These are phyloP conservation scores for Pseudonectria foliicola DNA, from an alignment of 2,329 filamentous ascomycete species.

Conservation along the genomic window DNA sequence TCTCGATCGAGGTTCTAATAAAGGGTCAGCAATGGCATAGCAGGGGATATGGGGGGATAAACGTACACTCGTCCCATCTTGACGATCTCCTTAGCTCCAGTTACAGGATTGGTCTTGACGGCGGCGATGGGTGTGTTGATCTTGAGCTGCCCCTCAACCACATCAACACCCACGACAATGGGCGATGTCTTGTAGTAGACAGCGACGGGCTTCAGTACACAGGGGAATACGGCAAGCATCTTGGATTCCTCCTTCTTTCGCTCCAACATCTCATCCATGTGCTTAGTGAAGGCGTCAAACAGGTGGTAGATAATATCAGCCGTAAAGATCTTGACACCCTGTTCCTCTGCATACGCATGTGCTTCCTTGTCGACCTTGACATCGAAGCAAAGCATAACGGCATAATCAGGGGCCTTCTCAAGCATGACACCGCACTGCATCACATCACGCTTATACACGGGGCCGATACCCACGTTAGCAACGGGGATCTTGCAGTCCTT, in stretches of 20 bases:
- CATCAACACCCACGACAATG: constrained; percentile 92
- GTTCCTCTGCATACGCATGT: constrained; percentile 79
- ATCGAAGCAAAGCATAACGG: constrained; percentile 99
- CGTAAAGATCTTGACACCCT: constrained; percentile 95
- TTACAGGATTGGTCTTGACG: constrained; percentile 73
- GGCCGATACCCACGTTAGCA: constrained; percentile 92
- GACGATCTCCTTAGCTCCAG: constrained; percentile 77
- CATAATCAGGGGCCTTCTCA: constrained; percentile 88
- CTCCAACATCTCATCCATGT: constrained; percentile 81
- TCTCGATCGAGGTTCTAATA: constrained; percentile 82
- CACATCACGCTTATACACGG: constrained; percentile 95
- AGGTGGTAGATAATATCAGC: constrained; percentile 99
- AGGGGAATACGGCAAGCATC: constrained; percentile 93
- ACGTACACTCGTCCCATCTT: constrained; percentile 88
- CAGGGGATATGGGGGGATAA: neutral
- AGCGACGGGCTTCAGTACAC: constrained; percentile 79
- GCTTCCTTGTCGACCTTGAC: constrained; percentile 99
- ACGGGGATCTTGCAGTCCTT: constrained; percentile 96
- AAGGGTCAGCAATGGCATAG: constrained; percentile 23
- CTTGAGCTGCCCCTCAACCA: constrained; percentile 79
- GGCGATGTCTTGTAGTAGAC: constrained; percentile 98
- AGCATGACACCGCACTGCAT: constrained; percentile 95
- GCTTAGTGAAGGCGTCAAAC: constrained; percentile 92
- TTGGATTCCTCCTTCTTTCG: constrained; percentile 96
- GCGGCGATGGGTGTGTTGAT: constrained; percentile 86